phyloP scores from a whole-genome alignment of 768 basidiomycete genomes.

The Boletus barrowsii region DNA sequence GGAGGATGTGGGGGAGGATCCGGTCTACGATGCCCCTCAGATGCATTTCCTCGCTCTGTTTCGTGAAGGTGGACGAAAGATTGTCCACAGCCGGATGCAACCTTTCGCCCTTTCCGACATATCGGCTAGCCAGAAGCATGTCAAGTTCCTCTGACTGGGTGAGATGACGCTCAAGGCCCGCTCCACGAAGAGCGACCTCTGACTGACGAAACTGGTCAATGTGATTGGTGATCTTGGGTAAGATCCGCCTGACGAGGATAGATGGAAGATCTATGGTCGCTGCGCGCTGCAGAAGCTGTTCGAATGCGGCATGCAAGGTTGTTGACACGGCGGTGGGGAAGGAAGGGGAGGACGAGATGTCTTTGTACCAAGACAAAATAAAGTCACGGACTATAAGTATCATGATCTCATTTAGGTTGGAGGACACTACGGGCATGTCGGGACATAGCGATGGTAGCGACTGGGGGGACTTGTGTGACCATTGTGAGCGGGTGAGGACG shows the following conservation, averaged over 20 bases:
- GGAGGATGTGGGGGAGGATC: constrained; percentile 70
- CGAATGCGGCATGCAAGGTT: constrained; percentile 64
- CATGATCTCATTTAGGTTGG: constrained; percentile 76
- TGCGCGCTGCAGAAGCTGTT: constrained; percentile 54
- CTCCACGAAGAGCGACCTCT: constrained; percentile 80
- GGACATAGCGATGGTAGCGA: constrained; percentile 66
- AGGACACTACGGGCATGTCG: constrained; percentile 60
- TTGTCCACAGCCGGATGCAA: constrained; percentile 88
- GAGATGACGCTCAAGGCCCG: constrained; percentile 73
- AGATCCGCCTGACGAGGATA: constrained; percentile 74
- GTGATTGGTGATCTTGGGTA: constrained; percentile 88
- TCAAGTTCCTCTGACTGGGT: constrained; percentile 92
- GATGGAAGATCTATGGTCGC: constrained; percentile 66
- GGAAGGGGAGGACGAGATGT: constrained; percentile 79
- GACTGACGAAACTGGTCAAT: constrained; percentile 89
- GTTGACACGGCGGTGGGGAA: constrained; percentile 85
- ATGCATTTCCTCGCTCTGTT: constrained; percentile 87
- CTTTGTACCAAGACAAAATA: constrained; percentile 84
- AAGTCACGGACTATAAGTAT: constrained; percentile 84
- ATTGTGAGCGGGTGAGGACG: constrained; percentile 82
- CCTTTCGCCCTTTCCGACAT: constrained; percentile 60
- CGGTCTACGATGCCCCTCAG: constrained; percentile 67
- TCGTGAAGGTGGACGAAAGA: constrained; percentile 83
- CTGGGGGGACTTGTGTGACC: constrained; percentile 74
- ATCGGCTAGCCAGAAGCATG: constrained; percentile 77